phyloP scores from a whole-genome alignment of 768 basidiomycete species.

The Leucocoprinus leucothites region DNA sequence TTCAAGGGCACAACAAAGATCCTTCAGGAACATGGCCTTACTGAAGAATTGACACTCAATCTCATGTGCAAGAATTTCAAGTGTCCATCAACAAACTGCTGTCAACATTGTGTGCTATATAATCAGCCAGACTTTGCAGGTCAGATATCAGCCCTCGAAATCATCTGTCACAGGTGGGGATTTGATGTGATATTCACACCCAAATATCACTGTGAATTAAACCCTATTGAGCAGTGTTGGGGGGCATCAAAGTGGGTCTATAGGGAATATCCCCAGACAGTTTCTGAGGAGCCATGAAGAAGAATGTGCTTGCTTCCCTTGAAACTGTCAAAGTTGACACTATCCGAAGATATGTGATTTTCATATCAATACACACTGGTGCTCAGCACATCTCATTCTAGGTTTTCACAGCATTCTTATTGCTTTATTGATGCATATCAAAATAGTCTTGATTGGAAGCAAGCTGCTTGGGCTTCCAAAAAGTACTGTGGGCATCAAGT shows the following conservation, averaged over 20 bases:
- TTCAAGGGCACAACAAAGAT: constrained; percentile 37
- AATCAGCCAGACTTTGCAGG: constrained; percentile 31
- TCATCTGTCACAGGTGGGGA: constrained; percentile 18
- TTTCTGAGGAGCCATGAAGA: constrained; percentile 7
- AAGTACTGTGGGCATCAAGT: constrained; percentile 19
- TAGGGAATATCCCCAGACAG: constrained; percentile 6
- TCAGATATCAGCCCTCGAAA: constrained; percentile 20
- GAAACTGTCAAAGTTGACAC: constrained; percentile 4
- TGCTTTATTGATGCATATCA: too few relatives aligned
- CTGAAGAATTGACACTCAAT: constrained; percentile 22
- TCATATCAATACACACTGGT: too few relatives aligned
- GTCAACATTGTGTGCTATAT: constrained; percentile 26
- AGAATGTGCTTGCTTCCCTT: constrained; percentile 9
- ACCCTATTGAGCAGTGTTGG: constrained; percentile 20
- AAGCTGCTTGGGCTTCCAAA: too few relatives aligned
- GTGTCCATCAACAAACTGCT: constrained; percentile 15
- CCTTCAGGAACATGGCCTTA: constrained; percentile 21
- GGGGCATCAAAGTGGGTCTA: constrained; percentile 16
- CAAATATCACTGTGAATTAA: constrained; percentile 25
- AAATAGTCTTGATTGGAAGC: constrained; percentile 23
- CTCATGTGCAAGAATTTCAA: constrained; percentile 22
- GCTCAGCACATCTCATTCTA: too few relatives aligned
- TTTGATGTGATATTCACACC: constrained; percentile 27
- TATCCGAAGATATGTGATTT: constrained; percentile 3
- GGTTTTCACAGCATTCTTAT: too few relatives aligned